These are phyloP conservation scores for Acanthamoeba lenticulata DNA, from an alignment of 208 protist genomes.

Conservation along the genomic window DNA sequence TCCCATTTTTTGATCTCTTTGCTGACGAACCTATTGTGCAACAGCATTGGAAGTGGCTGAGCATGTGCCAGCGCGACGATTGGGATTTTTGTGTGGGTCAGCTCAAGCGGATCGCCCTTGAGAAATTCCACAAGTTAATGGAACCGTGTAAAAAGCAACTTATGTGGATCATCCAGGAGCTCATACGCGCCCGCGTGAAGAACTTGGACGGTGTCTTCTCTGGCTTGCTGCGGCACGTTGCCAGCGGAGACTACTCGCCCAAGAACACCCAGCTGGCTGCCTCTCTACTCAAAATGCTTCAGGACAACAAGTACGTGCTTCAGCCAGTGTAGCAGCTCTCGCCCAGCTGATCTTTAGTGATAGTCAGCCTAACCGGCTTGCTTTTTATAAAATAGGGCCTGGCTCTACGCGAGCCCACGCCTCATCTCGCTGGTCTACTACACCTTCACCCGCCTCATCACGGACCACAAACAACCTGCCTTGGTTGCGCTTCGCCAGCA, in stretches of 20 bases:
- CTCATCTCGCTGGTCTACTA: conserved; percentile 78
- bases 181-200: conserved; percentile 64
- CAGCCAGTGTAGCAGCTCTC: too few species aligned
- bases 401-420: conserved; percentile 70
- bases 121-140: conserved; percentile 80
- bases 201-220: conserved; percentile 73
- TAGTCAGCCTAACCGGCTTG: too few species aligned
- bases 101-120: conserved; percentile 70
- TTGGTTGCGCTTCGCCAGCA: conserved; percentile 59
- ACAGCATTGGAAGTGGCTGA: conserved; percentile 70
- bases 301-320: conserved; percentile 71
- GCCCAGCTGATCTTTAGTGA: background rate
- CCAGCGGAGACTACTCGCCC: conserved; percentile 69
- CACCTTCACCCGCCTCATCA: conserved; percentile 79
- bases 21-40: background rate
- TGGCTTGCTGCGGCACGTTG: conserved; percentile 76
- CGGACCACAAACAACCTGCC: conserved; percentile 75
- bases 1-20: background rate
- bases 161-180: conserved; percentile 79
- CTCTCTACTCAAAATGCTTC: conserved; percentile 69
- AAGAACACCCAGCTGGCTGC: conserved; percentile 73
- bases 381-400: conserved; percentile 56
- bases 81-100: conserved; percentile 51
- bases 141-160: conserved; percentile 76
- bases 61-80: conserved; percentile 62